These are phyloP conservation scores for Irpex sp. DNA, from an alignment of 1,284 basidiomycete genomes.

Conservation along the genomic window DNA sequence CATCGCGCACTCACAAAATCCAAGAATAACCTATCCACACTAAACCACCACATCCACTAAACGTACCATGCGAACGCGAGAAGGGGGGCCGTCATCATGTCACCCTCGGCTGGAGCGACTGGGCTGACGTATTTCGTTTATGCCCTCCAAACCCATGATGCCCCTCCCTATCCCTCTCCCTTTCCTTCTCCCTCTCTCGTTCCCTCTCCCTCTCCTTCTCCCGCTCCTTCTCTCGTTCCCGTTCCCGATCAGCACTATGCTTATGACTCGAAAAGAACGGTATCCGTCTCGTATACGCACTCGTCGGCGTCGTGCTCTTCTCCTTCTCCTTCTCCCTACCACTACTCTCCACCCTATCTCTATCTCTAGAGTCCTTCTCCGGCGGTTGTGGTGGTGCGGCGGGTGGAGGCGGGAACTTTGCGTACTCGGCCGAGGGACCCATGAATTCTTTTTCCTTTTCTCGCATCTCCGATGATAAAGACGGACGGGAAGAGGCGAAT, in stretches of 20 bases:
- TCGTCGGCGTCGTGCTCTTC: conserved; percentile 31
- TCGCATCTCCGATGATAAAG: conserved; percentile 26
- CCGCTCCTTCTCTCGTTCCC: conserved; percentile 13
- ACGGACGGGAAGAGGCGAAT: conserved; percentile 18
- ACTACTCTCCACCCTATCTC: no score
- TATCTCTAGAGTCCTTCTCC: not conserved
- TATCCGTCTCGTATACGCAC: conserved; percentile 53
- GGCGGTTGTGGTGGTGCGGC: conserved; percentile 4
- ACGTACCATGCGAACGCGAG: no score
- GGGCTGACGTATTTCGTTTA: conserved; percentile 59
- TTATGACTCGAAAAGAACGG: conserved; percentile 50
- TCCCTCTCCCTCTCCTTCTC: conserved; percentile 20
- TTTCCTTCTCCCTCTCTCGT: not conserved
- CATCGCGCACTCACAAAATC: no score
- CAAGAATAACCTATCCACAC: no score
- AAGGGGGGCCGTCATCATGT: not conserved
- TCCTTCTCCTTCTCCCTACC: conserved; percentile 18
- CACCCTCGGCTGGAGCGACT: conserved; percentile 35
- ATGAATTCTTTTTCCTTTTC: conserved; percentile 49
- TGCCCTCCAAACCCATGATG: conserved; percentile 34
- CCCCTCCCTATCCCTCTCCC: not conserved
- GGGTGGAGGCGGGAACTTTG: conserved; percentile 67
- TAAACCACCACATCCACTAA: no score
- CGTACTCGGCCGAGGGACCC: conserved; percentile 67
- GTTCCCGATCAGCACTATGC: conserved; percentile 38